A percentile compares a stretch with the other conserved stretches of the same genome.
These are phyloP conservation scores for Mycosarcoma mackinlayi DNA, from an alignment of 1,284 basidiomycete genomes.

Conservation along the genomic window DNA sequence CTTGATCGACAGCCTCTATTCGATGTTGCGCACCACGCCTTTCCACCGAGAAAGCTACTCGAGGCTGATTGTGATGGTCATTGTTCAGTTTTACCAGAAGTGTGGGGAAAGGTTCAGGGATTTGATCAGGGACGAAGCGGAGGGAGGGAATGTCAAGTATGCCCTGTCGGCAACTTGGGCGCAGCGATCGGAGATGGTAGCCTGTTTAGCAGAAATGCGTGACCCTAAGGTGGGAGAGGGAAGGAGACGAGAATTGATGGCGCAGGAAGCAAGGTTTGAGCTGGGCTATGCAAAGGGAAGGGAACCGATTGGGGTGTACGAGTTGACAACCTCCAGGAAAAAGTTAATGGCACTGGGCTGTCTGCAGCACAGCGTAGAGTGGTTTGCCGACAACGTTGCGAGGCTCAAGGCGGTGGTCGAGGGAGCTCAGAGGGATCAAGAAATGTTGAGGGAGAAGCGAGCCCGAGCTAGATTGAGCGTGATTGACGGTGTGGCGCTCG, in stretches of 20 bases:
- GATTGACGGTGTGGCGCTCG: slow-evolving; percentile 14
- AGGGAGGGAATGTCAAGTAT: slow-evolving; percentile 2
- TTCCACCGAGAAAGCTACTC: slow-evolving; percentile 89
- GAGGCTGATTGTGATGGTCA: slow-evolving; percentile 90
- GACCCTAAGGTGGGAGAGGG: slow-evolving; percentile 29
- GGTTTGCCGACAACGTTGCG: slow-evolving; percentile 52
- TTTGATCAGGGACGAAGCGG: slow-evolving; percentile 72
- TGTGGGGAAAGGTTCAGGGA: slow-evolving; percentile 88
- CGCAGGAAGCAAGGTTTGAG: slow-evolving; percentile 47
- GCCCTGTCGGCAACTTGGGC: slow-evolving; percentile 60
- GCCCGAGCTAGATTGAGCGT: slow-evolving; percentile 43
- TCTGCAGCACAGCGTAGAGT: slow-evolving; percentile 78
- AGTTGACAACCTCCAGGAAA: slow-evolving; percentile 81
- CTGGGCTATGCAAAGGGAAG: slow-evolving; percentile 26
- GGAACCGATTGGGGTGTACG: slow-evolving; percentile 39
- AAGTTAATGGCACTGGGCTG: slow-evolving; percentile 82
- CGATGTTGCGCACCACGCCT: slow-evolving; percentile 91
- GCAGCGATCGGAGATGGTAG: slow-evolving; percentile 76
- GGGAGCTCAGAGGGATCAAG: slow-evolving; percentile 66
- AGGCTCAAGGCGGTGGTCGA: slow-evolving; percentile 68
- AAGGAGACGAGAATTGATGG: slow-evolving; percentile 32
- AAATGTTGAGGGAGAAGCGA: slow-evolving; percentile 12
- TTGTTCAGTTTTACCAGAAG: slow-evolving; percentile 95
- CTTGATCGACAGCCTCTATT: slow-evolving; percentile 89
- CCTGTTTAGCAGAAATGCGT: slow-evolving; percentile 76